These are phyloP conservation scores for Vitis amurensis DNA, from an alignment of 164 flowering plant species.

Conservation along the genomic window DNA sequence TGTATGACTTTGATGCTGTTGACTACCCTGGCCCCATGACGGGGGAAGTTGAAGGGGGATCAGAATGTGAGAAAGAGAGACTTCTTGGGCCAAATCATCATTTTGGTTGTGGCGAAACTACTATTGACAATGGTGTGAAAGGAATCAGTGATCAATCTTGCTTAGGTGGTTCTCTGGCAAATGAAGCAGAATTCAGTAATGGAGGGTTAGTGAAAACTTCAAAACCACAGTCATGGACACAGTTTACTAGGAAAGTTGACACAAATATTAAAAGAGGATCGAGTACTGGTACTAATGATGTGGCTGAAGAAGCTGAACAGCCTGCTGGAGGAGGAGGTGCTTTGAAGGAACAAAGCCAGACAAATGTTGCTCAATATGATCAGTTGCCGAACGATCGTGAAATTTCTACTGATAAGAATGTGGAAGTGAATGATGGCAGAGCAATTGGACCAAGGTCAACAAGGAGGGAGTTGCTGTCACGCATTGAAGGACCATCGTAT, in stretches of 20 bases:
- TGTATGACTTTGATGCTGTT: conserved; percentile 26
- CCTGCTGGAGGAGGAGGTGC: conserved; percentile 16
- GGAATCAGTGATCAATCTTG: conserved; percentile 6
- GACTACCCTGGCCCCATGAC: conserved; percentile 22
- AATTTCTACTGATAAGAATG: conserved; percentile 13
- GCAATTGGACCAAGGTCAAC: conserved; percentile 16
- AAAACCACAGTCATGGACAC: conserved; percentile 3
- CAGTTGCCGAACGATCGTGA: conserved; percentile 22
- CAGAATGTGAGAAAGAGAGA: conserved; percentile 22
- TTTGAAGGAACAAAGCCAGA: neutral
- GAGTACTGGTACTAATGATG: conserved; percentile 14
- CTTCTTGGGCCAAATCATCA: conserved; percentile 15
- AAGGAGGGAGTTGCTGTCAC: conserved; percentile 22
- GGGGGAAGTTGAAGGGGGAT: conserved; percentile 21
- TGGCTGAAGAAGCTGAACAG: conserved; percentile 5
- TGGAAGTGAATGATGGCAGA: conserved; percentile 12
- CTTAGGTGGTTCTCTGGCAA: conserved; percentile 1
- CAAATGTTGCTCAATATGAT: conserved; percentile 23
- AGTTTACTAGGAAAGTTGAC: conserved; percentile 5
- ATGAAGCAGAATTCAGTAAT: conserved; percentile 6
- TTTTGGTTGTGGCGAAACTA: conserved; percentile 2
- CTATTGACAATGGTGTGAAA: neutral
- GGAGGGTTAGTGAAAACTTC: conserved; percentile 5
- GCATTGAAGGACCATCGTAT: conserved; percentile 14
- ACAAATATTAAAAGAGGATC: conserved; percentile 15